Conservation (phyloP, 1,284 basidiomycete species). For the Rhodotorula sp. region DNA sequence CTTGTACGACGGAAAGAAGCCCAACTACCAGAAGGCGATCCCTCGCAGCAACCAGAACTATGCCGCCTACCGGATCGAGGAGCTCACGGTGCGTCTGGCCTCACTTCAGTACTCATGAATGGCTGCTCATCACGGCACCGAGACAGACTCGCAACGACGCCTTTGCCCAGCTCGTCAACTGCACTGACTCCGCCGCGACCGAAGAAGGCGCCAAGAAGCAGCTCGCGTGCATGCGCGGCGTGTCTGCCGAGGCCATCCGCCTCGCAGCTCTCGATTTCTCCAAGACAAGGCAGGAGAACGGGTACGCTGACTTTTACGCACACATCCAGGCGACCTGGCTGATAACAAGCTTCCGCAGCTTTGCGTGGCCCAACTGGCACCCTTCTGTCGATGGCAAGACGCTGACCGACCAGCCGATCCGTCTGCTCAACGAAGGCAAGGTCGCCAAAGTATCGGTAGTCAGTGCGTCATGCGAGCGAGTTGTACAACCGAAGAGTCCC, state of each 20-base stretch:
- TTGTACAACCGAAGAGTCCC: neutral
- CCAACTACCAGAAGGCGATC: conserved; percentile 29
- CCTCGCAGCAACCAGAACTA: conserved; percentile 30
- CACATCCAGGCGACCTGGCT: neutral
- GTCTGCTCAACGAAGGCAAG: conserved; percentile 27
- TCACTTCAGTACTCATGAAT: neutral
- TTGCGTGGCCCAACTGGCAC: conserved; percentile 16
- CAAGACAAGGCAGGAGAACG: conserved; percentile 8
- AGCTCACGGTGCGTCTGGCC: conserved; percentile 19
- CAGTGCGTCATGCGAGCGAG: neutral
- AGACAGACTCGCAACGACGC: conserved; percentile 10
- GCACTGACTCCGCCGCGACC: conserved; percentile 16
- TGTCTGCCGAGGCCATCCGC: conserved; percentile 22
- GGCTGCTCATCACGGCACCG: neutral
- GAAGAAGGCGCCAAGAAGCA: conserved; percentile 14
- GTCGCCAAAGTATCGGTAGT: conserved; percentile 26
- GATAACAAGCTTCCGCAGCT: neutral
- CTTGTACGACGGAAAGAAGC: conserved; percentile 35
- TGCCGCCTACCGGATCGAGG: conserved; percentile 25
- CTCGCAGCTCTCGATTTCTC: conserved; percentile 24
- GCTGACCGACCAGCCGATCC: conserved; percentile 28
- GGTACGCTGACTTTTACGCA: neutral
- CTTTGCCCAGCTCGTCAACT: conserved; percentile 26
- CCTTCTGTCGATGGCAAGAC: conserved; percentile 34
- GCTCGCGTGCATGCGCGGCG: conserved; percentile 31